Evolutionary conservation across 257 asterid species (phyloP), one percentile per base, ranked within the genome.

Genomic region (Oldenlandia corymbosa): DNA sequence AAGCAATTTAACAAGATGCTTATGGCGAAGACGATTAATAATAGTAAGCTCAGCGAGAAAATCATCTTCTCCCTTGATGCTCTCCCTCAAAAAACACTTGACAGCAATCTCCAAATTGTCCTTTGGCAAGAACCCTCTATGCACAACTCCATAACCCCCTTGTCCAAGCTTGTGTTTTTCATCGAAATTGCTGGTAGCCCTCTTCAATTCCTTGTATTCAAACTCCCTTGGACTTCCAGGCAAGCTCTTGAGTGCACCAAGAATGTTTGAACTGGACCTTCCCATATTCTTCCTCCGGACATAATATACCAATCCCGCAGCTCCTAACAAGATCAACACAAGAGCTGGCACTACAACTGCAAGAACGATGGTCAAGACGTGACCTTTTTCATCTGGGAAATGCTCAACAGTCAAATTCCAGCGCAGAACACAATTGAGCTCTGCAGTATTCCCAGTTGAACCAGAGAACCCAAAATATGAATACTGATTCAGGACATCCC

Each of bases 131-230:
- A 71, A 5, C 8, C 99, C 99, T 66, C 46, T 78, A 50, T 80
- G 87, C 1, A 92, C 98, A 71, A 81, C 93, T 6, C 98, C 98
- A 63, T 63, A 92, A 0, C 98, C 98, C 0, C 98, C 98, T 64
- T 85, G 82, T 2, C 98, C 98, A 1, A 92, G 88, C 77, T 92
- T 85, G 45, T 82, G 69, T 76, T 62, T 85, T 60, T 68, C 95
- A 41, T 87, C 91, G 45, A 92, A 92, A 49, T 73, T 74, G 11
- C 75, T 67, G 0, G 98, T 92, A 6, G 96, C 98, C 76, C 77
- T 89, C 72, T 84, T 87, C 83, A 92, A 41, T 1, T 83, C 95
- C 78, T 41, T 85, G 64, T 83, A 86, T 23, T 64, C 69, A 58
- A 80, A 92, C 81, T 92, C 97, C 43, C 79, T 74, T 2, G 97